phyloP scores from a whole-genome alignment of 306 rosid species.

The Sicyos baderoa region DNA sequence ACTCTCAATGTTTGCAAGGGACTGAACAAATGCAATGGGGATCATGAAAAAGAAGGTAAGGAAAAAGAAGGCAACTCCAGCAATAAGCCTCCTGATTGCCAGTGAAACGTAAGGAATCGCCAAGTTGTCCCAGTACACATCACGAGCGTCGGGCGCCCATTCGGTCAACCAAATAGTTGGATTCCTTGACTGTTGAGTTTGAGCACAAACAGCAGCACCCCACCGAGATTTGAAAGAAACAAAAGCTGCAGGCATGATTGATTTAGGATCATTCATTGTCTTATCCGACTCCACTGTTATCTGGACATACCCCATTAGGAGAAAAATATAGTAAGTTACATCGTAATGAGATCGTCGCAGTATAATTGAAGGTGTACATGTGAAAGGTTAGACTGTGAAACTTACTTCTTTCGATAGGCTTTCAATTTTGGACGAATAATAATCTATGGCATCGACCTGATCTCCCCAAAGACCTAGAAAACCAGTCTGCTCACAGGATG shows the following conservation, averaged over 20 bases:
- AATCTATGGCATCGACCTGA: conserved; percentile 67
- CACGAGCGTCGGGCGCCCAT: conserved; percentile 99
- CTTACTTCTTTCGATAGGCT: conserved; percentile 59
- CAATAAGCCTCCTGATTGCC: conserved; percentile 69
- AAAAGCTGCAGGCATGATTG: conserved; percentile 76
- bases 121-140: conserved; percentile 85
- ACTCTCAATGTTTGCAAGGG: conserved; percentile 87
- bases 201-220: conserved; percentile 98
- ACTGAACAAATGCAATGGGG: conserved; percentile 90
- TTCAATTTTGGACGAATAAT: conserved; percentile 46
- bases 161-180: conserved; percentile 90
- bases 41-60: conserved; percentile 96
- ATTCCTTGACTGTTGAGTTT: conserved; percentile 81
- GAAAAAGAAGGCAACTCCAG: conserved; percentile 91
- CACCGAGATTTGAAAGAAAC: conserved; percentile 88
- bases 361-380: not conserved
- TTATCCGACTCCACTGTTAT: conserved; percentile 56
- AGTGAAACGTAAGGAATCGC: conserved; percentile 90
- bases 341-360: not conserved
- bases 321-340: not conserved
- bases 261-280: conserved; percentile 45
- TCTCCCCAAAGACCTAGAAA: conserved; percentile 77
- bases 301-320: conserved; percentile 29
- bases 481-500: conserved; percentile 66
- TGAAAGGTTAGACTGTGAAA: not conserved